Conservation (phyloP, 345 rosid species). For the Pistacia atlantica region DNA sequence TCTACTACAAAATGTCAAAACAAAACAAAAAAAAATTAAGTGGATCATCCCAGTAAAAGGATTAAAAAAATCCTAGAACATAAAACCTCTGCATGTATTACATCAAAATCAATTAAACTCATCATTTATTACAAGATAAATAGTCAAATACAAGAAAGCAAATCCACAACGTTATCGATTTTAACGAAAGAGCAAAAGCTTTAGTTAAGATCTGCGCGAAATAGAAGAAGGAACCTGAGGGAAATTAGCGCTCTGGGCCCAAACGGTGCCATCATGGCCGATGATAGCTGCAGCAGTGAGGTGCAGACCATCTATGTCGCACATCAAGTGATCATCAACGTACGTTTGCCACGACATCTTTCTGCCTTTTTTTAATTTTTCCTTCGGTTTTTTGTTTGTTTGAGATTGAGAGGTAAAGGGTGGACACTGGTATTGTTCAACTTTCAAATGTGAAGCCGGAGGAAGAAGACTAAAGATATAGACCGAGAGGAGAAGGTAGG, state of each 20-base stretch:
- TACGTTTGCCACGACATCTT: constrained; percentile 56
- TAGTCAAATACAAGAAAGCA: background rate
- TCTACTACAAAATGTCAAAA: too few relatives aligned
- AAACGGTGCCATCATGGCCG: constrained; percentile 50
- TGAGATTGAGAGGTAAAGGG: background rate
- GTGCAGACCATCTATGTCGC: constrained; percentile 43
- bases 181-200: background rate
- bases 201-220: background rate
- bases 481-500: background rate
- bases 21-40: too few relatives aligned
- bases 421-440: background rate
- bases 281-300: constrained; percentile 47
- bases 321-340: constrained; percentile 53
- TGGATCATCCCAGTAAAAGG: background rate
- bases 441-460: too few relatives aligned
- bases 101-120: background rate
- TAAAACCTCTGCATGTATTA: background rate
- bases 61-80: background rate
- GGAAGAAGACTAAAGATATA: background rate
- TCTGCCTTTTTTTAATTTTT: background rate
- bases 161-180: background rate
- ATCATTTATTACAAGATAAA: background rate
- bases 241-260: constrained; percentile 49
- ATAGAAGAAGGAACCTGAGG: constrained; percentile 31
- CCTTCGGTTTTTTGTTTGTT: background rate